Percentiles rank a stretch among this genome's conserved stretches.
These are phyloP conservation scores for Debaryomycetaceae sp. DNA, from an alignment of 1,139 yeast species.

Conservation along the genomic window DNA sequence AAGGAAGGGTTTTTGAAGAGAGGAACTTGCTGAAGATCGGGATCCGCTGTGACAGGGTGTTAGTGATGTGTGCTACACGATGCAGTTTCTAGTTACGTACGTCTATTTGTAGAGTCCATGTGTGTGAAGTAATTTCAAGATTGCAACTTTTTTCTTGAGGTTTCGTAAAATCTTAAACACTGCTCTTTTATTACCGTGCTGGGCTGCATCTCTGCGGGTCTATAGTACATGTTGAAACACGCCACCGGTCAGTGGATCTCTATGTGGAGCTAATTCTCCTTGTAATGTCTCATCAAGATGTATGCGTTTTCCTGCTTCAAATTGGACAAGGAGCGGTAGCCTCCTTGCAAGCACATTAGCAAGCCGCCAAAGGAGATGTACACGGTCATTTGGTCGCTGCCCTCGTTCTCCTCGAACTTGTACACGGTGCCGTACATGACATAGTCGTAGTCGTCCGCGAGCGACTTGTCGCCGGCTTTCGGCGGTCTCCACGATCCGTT, in stretches of 20 bases:
- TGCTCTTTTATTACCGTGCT: no score
- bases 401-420: conserved; percentile 83
- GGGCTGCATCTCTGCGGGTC: not conserved
- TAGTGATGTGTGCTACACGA: no score
- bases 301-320: conserved; percentile 93
- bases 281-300: conserved; percentile 69
- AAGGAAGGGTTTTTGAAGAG: conserved; percentile 44
- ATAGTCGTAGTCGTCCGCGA: conserved; percentile 95
- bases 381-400: conserved; percentile 68
- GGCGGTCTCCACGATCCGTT: conserved; percentile 91
- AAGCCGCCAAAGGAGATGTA: conserved; percentile 95
- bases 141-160: no score
- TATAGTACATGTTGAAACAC: not conserved
- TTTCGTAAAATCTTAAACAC: no score
- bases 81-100: no score
- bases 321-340: conserved; percentile 76
- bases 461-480: conserved; percentile 66
- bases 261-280: conserved; percentile 31
- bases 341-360: conserved; percentile 89
- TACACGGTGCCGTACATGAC: conserved; percentile 98
- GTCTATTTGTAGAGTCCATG: no score
- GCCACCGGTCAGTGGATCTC: conserved; percentile 1
- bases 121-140: no score
- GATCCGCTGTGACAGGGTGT: conserved; percentile 33
- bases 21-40: conserved; percentile 45